Evolutionary conservation across 2,329 filamentous ascomycete species (phyloP).

Genomic region (Davidsoniella eucalypti): DNA sequence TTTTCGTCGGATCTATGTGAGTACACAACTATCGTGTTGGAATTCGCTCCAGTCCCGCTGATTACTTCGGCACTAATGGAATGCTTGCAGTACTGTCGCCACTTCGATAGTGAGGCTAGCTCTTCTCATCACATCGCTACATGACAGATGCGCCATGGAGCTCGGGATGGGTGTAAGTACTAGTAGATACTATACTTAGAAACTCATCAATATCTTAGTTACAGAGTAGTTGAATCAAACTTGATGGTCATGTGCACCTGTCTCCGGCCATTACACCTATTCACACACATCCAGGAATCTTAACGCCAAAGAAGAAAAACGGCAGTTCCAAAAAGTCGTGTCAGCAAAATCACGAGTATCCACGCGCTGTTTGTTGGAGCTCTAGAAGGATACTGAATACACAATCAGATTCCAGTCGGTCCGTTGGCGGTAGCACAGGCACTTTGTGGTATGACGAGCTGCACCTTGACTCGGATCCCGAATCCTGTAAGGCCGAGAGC

Average conservation of each 20-base stretch:
- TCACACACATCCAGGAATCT: not conserved
- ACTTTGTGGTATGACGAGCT: too few relatives aligned
- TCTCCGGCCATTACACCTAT: not conserved
- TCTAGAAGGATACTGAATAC: too few relatives aligned
- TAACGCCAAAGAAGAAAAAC: too few relatives aligned
- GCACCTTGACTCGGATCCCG: too few relatives aligned
- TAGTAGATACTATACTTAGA: not conserved
- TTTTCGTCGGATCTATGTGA: not conserved
- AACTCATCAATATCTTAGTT: not conserved
- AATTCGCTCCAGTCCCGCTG: not conserved
- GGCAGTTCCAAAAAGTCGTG: too few relatives aligned
- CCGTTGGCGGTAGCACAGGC: too few relatives aligned
- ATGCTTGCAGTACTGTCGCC: not conserved
- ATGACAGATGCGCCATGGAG: not conserved
- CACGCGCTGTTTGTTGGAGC: too few relatives aligned
- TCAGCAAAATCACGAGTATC: too few relatives aligned
- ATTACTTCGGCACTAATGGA: too few relatives aligned
- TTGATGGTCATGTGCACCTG: constrained; percentile 1
- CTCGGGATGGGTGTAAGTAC: not conserved
- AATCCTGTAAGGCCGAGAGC: too few relatives aligned
- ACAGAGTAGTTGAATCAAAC: not conserved
- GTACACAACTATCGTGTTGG: not conserved
- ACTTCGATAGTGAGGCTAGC: not conserved
- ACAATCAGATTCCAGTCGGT: too few relatives aligned
- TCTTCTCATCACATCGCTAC: not conserved